Evolutionary conservation across 179 eudicot genomes (phyloP).

Genomic region (Sideroxylon spinosum): DNA sequence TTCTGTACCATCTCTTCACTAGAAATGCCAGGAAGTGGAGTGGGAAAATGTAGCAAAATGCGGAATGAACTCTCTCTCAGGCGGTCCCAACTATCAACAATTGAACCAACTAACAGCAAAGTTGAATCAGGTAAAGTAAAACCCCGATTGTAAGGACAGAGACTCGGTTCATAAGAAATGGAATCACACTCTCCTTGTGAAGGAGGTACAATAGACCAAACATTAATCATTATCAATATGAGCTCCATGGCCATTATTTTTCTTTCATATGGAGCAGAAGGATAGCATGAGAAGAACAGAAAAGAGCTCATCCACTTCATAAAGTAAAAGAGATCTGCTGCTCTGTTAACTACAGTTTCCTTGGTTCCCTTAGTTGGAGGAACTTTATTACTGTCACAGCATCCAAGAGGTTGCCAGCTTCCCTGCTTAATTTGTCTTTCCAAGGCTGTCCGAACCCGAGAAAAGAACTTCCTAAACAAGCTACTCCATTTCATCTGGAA

Average conservation of each 20-base stretch:
- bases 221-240: constrained; percentile 66
- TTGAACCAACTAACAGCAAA: constrained; percentile 79
- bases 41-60: constrained; percentile 70
- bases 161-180: constrained; percentile 31
- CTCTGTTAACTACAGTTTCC: constrained; percentile 33
- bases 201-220: constrained; percentile 74
- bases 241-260: constrained; percentile 98
- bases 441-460: constrained; percentile 78
- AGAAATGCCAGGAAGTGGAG: constrained; percentile 84
- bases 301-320: constrained; percentile 91
- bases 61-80: constrained; percentile 82
- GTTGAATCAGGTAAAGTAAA: constrained; percentile 77
- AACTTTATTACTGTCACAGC: constrained; percentile 23
- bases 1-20: constrained; percentile 46
- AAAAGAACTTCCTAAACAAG: constrained; percentile 86
- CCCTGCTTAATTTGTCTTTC: constrained; percentile 85
- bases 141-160: constrained; percentile 61
- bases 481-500: constrained; percentile 97
- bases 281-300: constrained; percentile 87
- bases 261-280: constrained; percentile 98
- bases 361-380: constrained; percentile 25
- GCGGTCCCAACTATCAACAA: constrained; percentile 98
- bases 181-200: constrained; percentile 28
- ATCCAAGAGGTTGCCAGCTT: constrained; percentile 54
- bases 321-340: constrained; percentile 66